Percentiles rank a stretch among this genome's conserved stretches.
Evolutionary conservation across 129 eudicot genomes (phyloP).

Genomic region (Cynara cardunculus): DNA sequence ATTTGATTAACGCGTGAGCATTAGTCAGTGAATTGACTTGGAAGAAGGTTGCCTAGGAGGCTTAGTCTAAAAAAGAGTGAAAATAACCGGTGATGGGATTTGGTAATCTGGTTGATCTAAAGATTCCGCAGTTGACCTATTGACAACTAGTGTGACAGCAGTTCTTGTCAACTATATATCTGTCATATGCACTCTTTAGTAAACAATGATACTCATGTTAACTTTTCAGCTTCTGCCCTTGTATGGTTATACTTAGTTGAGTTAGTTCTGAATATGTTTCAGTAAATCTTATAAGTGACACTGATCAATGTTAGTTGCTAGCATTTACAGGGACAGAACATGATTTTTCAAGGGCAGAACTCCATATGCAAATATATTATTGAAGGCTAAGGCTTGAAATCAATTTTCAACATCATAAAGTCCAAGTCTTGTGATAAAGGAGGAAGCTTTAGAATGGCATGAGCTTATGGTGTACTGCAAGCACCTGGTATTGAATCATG

Average conservation of each 20-base stretch:
- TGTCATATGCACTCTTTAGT: background rate
- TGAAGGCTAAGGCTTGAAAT: constrained; percentile 17
- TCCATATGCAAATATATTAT: background rate
- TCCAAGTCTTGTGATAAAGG: constrained; percentile 17
- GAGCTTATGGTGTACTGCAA: constrained; percentile 12
- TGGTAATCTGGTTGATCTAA: background rate
- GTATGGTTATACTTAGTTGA: background rate
- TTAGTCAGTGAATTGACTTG: background rate
- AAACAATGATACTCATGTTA: background rate
- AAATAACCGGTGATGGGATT: background rate
- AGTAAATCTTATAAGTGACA: background rate
- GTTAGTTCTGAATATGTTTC: background rate
- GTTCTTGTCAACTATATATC: background rate
- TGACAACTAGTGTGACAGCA: background rate
- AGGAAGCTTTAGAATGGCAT: constrained; percentile 20
- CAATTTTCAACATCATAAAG: constrained; percentile 1
- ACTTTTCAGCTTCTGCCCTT: background rate
- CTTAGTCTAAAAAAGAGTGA: background rate
- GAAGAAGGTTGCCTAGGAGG: background rate
- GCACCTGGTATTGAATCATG: constrained; percentile 1
- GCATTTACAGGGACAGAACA: constrained; percentile 6
- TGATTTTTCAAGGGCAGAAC: background rate
- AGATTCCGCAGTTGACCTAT: background rate
- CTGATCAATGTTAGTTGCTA: constrained; percentile 6
- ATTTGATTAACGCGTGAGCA: background rate